Evolutionary conservation across 208 protist species (phyloP).

Genomic region (Novymonas esmeraldas): DNA sequence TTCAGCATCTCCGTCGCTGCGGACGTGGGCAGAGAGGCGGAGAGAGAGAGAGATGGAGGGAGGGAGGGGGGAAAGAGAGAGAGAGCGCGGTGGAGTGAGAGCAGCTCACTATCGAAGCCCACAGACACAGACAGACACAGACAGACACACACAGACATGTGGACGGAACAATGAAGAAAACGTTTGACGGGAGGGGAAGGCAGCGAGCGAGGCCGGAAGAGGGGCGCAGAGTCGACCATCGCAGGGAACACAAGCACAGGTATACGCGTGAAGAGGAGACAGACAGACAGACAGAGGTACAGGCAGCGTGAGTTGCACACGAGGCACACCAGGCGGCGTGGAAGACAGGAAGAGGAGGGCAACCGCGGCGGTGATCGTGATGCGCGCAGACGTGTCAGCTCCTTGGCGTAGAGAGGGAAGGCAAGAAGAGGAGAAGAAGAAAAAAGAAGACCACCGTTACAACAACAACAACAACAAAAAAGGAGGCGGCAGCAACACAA

Average conservation of each 20-base stretch:
- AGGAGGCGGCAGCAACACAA: background rate
- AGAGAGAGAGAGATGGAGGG: background rate
- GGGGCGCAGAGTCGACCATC: too few species aligned
- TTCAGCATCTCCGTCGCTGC: too few species aligned
- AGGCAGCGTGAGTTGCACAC: too few species aligned
- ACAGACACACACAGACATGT: background rate
- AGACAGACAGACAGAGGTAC: background rate
- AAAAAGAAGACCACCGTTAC: conserved; percentile 8
- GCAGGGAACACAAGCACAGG: too few species aligned
- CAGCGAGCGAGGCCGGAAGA: too few species aligned
- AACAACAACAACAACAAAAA: conserved; percentile 6
- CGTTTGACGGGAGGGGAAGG: background rate
- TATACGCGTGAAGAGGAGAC: too few species aligned
- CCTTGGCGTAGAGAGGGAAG: background rate
- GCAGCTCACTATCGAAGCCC: too few species aligned
- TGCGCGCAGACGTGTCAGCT: background rate
- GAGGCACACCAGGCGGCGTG: too few species aligned
- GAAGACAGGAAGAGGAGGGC: too few species aligned
- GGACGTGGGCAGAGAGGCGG: background rate
- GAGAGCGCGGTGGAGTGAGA: background rate
- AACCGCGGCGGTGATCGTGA: too few species aligned
- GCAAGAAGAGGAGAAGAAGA: conserved; percentile 16
- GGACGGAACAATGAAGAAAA: too few species aligned
- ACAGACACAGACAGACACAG: background rate
- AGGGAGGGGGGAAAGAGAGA: background rate